These are phyloP conservation scores for Eucalyptus microcorys DNA, from an alignment of 345 rosid species.

Conservation along the genomic window DNA sequence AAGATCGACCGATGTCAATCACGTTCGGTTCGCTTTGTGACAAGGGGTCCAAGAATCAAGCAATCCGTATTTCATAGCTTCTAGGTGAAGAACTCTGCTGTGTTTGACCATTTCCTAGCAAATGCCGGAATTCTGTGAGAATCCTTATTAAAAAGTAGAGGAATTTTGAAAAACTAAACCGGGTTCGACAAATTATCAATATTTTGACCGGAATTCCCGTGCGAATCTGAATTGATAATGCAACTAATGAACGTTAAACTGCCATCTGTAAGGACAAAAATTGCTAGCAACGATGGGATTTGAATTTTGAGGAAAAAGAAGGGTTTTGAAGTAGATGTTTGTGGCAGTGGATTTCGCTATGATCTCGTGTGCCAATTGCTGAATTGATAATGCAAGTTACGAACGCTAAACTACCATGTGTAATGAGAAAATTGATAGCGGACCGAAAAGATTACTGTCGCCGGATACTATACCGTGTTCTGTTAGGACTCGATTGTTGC, in stretches of 20 bases:
- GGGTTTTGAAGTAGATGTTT: background rate
- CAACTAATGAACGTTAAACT: no score
- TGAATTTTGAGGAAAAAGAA: background rate
- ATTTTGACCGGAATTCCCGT: no score
- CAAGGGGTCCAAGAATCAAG: background rate
- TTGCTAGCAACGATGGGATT: background rate
- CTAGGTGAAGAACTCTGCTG: background rate
- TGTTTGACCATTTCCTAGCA: background rate
- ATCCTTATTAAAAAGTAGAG: background rate
- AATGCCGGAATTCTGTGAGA: background rate
- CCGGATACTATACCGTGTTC: background rate
- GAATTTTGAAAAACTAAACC: background rate
- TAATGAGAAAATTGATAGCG: background rate
- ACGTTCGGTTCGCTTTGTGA: background rate
- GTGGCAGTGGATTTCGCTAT: background rate
- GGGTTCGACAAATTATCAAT: background rate
- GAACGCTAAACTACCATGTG: background rate
- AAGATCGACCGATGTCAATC: background rate
- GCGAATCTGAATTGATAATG: no score
- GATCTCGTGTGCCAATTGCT: background rate
- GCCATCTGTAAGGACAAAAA: no score
- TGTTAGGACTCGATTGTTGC: background rate
- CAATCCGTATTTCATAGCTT: background rate
- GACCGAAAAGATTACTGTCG: background rate
- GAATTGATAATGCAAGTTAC: background rate